Percentiles rank a stretch among this genome's conserved stretches.
Evolutionary conservation across 805 yeast species (phyloP).

Genomic region (Yamadazyma ubonensis): DNA sequence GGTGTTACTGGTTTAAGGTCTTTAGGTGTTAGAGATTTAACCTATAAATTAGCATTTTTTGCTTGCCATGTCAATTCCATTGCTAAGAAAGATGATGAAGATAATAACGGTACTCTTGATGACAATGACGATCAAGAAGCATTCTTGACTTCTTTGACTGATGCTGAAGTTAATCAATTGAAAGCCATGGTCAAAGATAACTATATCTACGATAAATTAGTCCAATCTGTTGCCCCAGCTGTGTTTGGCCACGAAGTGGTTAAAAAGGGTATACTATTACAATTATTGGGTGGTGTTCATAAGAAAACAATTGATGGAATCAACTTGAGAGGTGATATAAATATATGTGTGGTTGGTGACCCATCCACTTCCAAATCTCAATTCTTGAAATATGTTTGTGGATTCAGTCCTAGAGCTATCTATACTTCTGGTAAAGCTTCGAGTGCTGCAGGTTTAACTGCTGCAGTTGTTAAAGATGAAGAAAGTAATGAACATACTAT

Average conservation of each 20-base stretch:
- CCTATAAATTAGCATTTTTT: slow-evolving; percentile 85
- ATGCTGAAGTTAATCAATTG: slow-evolving; percentile 79
- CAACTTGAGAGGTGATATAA: slow-evolving; percentile 92
- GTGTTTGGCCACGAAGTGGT: slow-evolving; percentile 94
- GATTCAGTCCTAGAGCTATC: slow-evolving; percentile 89
- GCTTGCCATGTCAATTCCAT: slow-evolving; percentile 86
- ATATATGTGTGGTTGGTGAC: slow-evolving; percentile 94
- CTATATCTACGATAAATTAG: slow-evolving; percentile 79
- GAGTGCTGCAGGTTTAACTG: slow-evolving; percentile 97
- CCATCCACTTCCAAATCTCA: slow-evolving; percentile 98
- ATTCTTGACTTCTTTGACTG: slow-evolving; percentile 73
- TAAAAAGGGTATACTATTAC: slow-evolving; percentile 87
- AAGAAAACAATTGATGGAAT: slow-evolving; percentile 92
- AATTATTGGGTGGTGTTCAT: slow-evolving; percentile 93
- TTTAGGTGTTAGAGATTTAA: slow-evolving; percentile 91
- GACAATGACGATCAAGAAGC: slow-evolving; percentile 66
- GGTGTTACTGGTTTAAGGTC: slow-evolving; percentile 89
- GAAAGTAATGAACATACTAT: slow-evolving; percentile 96
- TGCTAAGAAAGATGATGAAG: slow-evolving; percentile 33
- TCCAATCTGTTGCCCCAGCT: slow-evolving; percentile 89
- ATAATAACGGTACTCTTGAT: slow-evolving; percentile 13
- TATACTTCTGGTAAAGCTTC: slow-evolving; percentile 98
- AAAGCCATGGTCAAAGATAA: slow-evolving; percentile 89
- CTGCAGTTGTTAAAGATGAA: slow-evolving; percentile 96
- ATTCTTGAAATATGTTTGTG: slow-evolving; percentile 87